Evolutionary conservation across 441 rosid species (phyloP), one percentile per base, ranked within the genome.

Genomic region (Manihot esculenta): DNA sequence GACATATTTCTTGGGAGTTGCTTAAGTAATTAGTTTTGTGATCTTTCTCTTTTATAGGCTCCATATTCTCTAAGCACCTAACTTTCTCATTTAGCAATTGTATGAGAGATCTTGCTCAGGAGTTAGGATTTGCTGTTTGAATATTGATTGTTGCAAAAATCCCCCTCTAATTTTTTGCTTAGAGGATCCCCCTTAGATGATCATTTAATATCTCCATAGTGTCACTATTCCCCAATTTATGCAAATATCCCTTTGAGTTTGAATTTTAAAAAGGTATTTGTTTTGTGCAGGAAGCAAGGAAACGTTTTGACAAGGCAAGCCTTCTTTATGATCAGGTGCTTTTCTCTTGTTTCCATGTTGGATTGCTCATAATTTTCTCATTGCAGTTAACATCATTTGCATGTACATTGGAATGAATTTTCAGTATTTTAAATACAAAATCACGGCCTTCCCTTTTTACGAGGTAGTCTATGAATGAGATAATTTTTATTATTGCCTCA

Each of bases 241-340:
- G 14, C 6, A 18, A 33, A 33, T 62, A 8, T n/a, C 24, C 15
- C 44, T n/a, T 68, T 61, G 61, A 33, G 35, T 50, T 70, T 70
- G 13, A 67, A 54, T 60, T 51, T 78, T 80, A 71, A 80, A 74
- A 70, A 9, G 7, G 38, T 78, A 54, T 61, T 77, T 60, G 60
- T 72, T 84, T 76, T 49, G 53, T 78, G 83, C 91, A 96, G 98
- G 99, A 96, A 92, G 98, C 96, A 60, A 87, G 98, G 76, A 93
- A 90, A 84, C 86, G 87, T 62, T 96, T 96, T 86, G 99, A 96
- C 85, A 96, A 94, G 86, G 94, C 98, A 74, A 88, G 96, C 79
- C 90, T 96, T 78, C 78, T 86, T 64, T 96, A 96, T 72, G 99
- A 96, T 73, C 99, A 96, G 99, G 99, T 94, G 57, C 60, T 41